Conservation (phyloP, 805 yeast species). For the Cyberlindnera euphorbiae region DNA sequence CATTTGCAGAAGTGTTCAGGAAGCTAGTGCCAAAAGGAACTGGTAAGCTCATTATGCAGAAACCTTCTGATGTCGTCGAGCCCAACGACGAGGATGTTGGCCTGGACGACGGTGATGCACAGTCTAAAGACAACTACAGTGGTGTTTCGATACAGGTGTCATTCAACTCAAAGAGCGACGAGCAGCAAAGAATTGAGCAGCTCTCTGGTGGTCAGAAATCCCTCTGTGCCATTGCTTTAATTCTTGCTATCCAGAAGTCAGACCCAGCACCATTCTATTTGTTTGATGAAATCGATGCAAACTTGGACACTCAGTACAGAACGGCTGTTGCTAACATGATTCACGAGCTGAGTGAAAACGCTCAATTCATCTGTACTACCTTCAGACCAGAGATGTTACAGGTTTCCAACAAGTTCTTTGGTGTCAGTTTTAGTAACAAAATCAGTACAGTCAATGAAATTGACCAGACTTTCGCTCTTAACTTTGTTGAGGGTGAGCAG, state of each 20-base stretch:
- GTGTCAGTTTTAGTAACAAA: slow-evolving; percentile 79
- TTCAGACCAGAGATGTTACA: slow-evolving; percentile 90
- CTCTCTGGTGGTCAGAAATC: slow-evolving; percentile 97
- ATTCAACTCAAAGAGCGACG: slow-evolving; percentile 80
- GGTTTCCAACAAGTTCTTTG: slow-evolving; percentile 81
- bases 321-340: slow-evolving; percentile 79
- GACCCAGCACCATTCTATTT: slow-evolving; percentile 97
- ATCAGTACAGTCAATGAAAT: slow-evolving; percentile 76
- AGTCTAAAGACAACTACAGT: slow-evolving; percentile 48
- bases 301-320: slow-evolving; percentile 87
- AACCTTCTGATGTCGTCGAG: slow-evolving; percentile 21
- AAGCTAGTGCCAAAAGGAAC: slow-evolving; percentile 78
- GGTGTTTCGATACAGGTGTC: slow-evolving; percentile 89
- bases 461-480: slow-evolving; percentile 64
- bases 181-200: slow-evolving; percentile 84
- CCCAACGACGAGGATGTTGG: slow-evolving; percentile 22
- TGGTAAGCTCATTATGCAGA: slow-evolving; percentile 66
- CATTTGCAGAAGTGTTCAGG: slow-evolving; percentile 72
- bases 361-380: slow-evolving; percentile 95
- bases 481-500: slow-evolving; percentile 74
- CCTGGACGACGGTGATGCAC: slow-evolving; percentile 17
- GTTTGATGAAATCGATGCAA: slow-evolving; percentile 96
- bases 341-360: slow-evolving; percentile 54
- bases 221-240: slow-evolving; percentile 90
- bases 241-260: slow-evolving; percentile 87